Conservation (phyloP, 805 yeast species). For the Saturnispora sekii region DNA sequence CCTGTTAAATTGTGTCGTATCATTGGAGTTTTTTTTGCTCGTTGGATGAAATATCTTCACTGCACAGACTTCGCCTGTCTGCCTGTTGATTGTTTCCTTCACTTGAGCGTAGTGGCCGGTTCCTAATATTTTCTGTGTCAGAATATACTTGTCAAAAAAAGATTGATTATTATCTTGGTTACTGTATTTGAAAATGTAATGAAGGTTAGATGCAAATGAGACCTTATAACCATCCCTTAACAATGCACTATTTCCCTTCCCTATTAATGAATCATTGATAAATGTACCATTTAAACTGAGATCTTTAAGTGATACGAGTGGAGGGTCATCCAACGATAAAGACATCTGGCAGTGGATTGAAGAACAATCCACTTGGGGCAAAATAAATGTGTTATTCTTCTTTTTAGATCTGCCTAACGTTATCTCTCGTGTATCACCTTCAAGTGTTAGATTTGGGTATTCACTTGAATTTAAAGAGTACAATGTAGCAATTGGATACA, state of each 20-base stretch:
- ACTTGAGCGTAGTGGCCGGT: conserved; percentile 80
- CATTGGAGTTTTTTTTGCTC: conserved; percentile 20
- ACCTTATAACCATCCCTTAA: conserved; percentile 57
- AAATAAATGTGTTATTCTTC: conserved; percentile 41
- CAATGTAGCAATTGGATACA: too few relatives aligned
- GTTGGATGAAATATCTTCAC: conserved; percentile 57
- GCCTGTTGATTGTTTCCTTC: conserved; percentile 52
- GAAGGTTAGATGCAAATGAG: conserved; percentile 34
- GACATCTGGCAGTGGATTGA: conserved; percentile 51
- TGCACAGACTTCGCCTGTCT: conserved; percentile 54
- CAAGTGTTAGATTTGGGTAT: conserved; percentile 3
- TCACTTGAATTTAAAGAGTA: conserved; percentile 8
- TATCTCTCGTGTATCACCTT: neutral
- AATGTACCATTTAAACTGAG: conserved; percentile 57
- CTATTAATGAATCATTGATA: conserved; percentile 46
- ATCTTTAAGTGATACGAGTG: conserved; percentile 42
- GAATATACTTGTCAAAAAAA: conserved; percentile 46
- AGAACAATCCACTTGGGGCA: conserved; percentile 44
- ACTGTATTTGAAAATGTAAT: conserved; percentile 24
- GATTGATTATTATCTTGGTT: conserved; percentile 21
- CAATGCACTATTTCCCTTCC: conserved; percentile 38
- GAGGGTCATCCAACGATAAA: conserved; percentile 30
- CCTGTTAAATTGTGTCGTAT: conserved; percentile 37
- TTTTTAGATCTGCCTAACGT: conserved; percentile 22
- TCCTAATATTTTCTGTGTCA: conserved; percentile 51